Percentiles rank a stretch among this genome's conserved stretches.
phyloP scores from a whole-genome alignment of 768 basidiomycete species.

The Jaapia argillacea region DNA sequence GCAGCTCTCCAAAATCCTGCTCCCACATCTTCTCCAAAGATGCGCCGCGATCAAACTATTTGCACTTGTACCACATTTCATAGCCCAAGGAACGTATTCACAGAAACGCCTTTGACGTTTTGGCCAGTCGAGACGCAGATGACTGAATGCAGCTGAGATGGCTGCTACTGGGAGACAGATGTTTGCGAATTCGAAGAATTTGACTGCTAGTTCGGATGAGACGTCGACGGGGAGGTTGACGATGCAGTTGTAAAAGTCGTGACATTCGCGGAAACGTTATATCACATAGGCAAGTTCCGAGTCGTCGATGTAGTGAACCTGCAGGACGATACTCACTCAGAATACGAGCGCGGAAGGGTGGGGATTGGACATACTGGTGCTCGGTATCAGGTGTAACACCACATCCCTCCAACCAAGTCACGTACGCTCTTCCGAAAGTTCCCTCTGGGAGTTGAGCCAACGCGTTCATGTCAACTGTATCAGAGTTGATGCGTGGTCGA shows the following conservation, averaged over 20 bases:
- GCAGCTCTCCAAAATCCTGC: not conserved
- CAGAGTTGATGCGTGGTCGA: constrained; percentile 71
- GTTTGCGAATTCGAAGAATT: constrained; percentile 91
- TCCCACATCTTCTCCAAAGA: not conserved
- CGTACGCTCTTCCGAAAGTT: constrained; percentile 79
- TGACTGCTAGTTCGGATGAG: constrained; percentile 87
- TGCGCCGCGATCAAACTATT: constrained; percentile 27
- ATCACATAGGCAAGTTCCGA: constrained; percentile 96
- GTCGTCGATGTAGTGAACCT: constrained; percentile 94
- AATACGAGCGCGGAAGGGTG: not conserved
- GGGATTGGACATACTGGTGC: constrained; percentile 55
- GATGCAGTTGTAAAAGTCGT: constrained; percentile 95
- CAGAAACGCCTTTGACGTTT: constrained; percentile 40
- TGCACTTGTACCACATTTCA: constrained; percentile 70
- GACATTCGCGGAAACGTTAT: constrained; percentile 96
- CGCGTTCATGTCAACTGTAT: constrained; percentile 60
- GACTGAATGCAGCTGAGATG: constrained; percentile 72
- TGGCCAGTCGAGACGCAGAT: constrained; percentile 47
- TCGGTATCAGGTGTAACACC: constrained; percentile 91
- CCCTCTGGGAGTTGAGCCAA: constrained; percentile 64
- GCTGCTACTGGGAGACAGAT: constrained; percentile 83
- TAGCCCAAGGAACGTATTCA: constrained; percentile 90
- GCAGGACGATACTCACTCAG: not conserved
- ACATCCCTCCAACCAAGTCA: constrained; percentile 82
- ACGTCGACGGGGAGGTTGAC: constrained; percentile 84